A percentile compares a stretch with the other conserved stretches of the same genome.
These are phyloP conservation scores for Russula abietina DNA, from an alignment of 768 basidiomycete species.

Conservation along the genomic window DNA sequence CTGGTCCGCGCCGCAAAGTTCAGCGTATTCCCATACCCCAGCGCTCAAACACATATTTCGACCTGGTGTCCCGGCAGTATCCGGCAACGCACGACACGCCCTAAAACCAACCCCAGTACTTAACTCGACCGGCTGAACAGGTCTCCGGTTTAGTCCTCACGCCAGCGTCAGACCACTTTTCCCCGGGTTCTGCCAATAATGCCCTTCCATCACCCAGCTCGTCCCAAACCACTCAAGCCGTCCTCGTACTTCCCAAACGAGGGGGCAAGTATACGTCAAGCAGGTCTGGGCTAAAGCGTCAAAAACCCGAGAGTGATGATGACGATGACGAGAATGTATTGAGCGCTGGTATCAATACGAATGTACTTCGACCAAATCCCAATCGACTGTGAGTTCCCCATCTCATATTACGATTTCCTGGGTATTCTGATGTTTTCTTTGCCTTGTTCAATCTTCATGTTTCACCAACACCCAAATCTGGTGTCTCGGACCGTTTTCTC, in stretches of 20 bases:
- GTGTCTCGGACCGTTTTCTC: conserved; percentile 4
- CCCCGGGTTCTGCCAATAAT: conserved; percentile 9
- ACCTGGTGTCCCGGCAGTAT: background rate
- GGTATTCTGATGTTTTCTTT: background rate
- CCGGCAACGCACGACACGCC: background rate
- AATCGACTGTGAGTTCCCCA: conserved; percentile 18
- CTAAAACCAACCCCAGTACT: background rate
- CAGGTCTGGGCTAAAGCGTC: conserved; percentile 5
- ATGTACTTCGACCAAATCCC: conserved; percentile 1
- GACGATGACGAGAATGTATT: conserved; percentile 10
- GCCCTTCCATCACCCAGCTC: conserved; percentile 9
- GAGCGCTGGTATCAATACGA: background rate
- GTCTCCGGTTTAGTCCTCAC: conserved; percentile 5
- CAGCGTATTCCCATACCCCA: background rate
- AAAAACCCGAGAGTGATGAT: conserved; percentile 8
- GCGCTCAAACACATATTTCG: background rate
- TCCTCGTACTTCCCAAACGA: background rate
- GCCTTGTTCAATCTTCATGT: background rate
- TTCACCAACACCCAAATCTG: background rate
- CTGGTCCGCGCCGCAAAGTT: background rate
- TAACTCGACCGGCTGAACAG: background rate
- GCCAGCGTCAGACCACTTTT: conserved; percentile 7
- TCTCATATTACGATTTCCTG: too few relatives aligned
- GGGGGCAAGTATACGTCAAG: background rate
- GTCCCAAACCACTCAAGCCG: background rate